phyloP scores from a whole-genome alignment of 306 rosid genomes.

The Lathyrus tuberosus region DNA sequence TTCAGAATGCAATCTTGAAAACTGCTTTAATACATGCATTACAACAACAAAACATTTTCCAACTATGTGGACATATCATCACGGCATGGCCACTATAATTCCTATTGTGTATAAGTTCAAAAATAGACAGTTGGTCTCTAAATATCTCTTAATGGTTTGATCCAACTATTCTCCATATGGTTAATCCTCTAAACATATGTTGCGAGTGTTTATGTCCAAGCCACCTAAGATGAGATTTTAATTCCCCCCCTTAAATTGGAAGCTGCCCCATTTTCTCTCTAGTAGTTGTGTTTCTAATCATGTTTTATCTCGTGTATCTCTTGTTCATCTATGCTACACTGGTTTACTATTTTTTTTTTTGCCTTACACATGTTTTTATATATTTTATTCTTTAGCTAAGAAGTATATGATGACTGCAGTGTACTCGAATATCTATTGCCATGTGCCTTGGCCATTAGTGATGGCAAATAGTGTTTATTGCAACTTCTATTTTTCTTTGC shows the following conservation, averaged over 20 bases:
- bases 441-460: slow-evolving; percentile 19
- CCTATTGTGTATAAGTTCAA: not conserved
- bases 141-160: not conserved
- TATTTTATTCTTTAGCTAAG: slow-evolving; percentile 23
- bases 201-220: not conserved
- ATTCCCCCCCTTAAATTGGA: not conserved
- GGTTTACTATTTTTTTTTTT: not conserved
- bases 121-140: not conserved
- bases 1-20: slow-evolving; percentile 26
- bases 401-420: slow-evolving; percentile 7
- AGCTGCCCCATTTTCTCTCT: not conserved
- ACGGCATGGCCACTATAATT: not conserved
- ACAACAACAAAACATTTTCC: slow-evolving; percentile 1
- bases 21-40: slow-evolving; percentile 12
- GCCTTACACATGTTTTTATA: not conserved
- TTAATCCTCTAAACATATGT: not conserved
- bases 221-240: not conserved
- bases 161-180: not conserved
- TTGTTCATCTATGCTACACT: not conserved
- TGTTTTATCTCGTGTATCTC: not conserved
- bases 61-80: not conserved
- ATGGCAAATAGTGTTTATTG: slow-evolving; percentile 19
- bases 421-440: slow-evolving; percentile 33
- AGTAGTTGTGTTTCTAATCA: slow-evolving; percentile 8
- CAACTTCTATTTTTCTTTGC: slow-evolving; percentile 25